Evolutionary conservation across 306 rosid genomes (phyloP).

Genomic region (Sindora glabra): DNA sequence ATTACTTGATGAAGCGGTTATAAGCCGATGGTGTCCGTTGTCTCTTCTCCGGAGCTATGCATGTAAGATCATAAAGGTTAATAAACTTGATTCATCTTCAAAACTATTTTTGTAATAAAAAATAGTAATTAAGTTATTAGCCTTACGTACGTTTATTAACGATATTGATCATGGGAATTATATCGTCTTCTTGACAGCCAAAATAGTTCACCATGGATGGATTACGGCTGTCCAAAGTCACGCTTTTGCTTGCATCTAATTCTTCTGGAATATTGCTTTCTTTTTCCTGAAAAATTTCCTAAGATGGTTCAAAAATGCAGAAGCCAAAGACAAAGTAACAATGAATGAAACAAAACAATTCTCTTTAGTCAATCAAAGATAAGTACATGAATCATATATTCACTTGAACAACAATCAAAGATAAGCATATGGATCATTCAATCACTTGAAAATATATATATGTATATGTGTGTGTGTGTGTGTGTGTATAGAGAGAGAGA

Average conservation of each 20-base stretch:
- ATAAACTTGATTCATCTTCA: background rate
- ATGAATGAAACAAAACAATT: no score
- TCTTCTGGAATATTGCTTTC: constrained; percentile 38
- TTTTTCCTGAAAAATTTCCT: constrained; percentile 37
- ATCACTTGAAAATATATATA: no score
- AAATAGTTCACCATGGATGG: constrained; percentile 40
- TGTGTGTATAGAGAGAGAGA: no score
- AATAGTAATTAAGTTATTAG: background rate
- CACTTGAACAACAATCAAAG: no score
- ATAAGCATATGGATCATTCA: no score
- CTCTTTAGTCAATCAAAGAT: no score
- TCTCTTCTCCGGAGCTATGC: constrained; percentile 93
- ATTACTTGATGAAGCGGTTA: constrained; percentile 86
- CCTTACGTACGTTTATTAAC: constrained; percentile 73
- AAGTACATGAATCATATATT: no score
- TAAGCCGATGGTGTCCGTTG: constrained; percentile 96
- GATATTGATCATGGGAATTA: constrained; percentile 35
- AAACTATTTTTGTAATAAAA: background rate
- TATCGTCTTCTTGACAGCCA: constrained; percentile 60
- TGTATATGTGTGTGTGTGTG: no score
- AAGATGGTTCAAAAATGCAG: background rate
- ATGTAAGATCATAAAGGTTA: no score
- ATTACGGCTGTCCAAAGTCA: constrained; percentile 26
- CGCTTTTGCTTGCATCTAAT: constrained; percentile 39
- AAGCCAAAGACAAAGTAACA: background rate